Base-by-base conservation (phyloP, 1,139 yeast species). In the Spathaspora sp. region DNA sequence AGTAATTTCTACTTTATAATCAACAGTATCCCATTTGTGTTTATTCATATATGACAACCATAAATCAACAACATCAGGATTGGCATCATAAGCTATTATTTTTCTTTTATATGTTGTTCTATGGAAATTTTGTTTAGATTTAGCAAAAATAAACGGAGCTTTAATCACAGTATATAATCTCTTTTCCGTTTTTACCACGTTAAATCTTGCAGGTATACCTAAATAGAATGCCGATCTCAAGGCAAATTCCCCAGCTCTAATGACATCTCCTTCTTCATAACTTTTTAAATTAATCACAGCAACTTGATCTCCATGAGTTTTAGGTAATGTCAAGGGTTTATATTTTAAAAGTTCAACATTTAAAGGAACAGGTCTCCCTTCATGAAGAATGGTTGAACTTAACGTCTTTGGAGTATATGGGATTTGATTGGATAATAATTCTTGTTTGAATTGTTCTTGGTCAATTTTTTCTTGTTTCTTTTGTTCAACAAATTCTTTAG, bases 91-190 rank as follows among this genome's bases (percentile, higher is more conserved):
- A 16, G 90, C 88, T 52, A 76, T 76, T 53, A 93, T 72, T 53
- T 80, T 68, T 51, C 95, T 81, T 59, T 86, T 82, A 64, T 81
- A 89, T 0, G 98, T 93, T 45, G 81, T 78, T 70, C 98, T 83
- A 70, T 89, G 89, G 70, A 89, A 93, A 72, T 93, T 93, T 70
- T 93, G 97, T 70, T 93, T 93, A 8, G 95, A 80, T 64, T 91
- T 91, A 45, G 98, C 96, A 62, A 89, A 95, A 29, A 89, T 97
- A 64, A 93, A 93, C 1, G 98, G 98, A 4, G 97, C 85, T 63
- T 86, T 81, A 57, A 87, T 89, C 46, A 93, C 97, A 0, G 99
- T 93, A 88, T 96, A 93, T 56, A 90, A 81, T 54, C 76, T 60
- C 56, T 72, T 72, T 67, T 91, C 95, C 42, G 88, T 81, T 62